These are phyloP conservation scores for Colletotrichum sp. DNA, from an alignment of 2,329 filamentous ascomycete species.

Conservation along the genomic window DNA sequence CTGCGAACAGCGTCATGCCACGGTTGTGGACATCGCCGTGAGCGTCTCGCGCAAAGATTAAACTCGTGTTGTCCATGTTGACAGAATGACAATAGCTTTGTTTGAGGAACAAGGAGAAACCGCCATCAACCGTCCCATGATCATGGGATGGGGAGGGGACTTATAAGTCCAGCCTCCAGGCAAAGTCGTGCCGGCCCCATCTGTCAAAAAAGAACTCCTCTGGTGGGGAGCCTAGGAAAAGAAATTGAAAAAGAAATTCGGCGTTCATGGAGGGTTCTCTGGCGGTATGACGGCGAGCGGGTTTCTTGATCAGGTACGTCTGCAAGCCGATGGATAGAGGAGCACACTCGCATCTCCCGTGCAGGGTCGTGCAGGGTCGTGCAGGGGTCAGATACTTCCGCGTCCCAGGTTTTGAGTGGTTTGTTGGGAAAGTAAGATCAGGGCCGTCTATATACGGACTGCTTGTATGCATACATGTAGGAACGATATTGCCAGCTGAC, in stretches of 20 bases:
- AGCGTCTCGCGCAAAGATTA: not conserved
- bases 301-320: not conserved
- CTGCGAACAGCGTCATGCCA: conserved; percentile 24
- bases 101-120: not conserved
- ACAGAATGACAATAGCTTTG: not conserved
- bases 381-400: not conserved
- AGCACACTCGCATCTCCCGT: not conserved
- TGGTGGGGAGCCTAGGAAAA: not conserved
- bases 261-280: not conserved
- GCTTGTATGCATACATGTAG: not conserved
- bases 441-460: not conserved
- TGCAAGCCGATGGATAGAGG: not conserved
- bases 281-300: not conserved
- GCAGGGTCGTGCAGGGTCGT: not conserved
- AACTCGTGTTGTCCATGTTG: not conserved
- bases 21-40: not conserved
- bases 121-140: not conserved
- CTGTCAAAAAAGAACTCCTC: not conserved
- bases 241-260: not conserved
- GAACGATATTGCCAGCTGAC: not conserved
- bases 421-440: not conserved
- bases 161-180: not conserved
- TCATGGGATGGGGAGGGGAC: not conserved
- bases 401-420: not conserved
- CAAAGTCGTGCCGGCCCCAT: not conserved